Conservation (phyloP, 805 yeast genomes). For the Priceomyces medius region DNA sequence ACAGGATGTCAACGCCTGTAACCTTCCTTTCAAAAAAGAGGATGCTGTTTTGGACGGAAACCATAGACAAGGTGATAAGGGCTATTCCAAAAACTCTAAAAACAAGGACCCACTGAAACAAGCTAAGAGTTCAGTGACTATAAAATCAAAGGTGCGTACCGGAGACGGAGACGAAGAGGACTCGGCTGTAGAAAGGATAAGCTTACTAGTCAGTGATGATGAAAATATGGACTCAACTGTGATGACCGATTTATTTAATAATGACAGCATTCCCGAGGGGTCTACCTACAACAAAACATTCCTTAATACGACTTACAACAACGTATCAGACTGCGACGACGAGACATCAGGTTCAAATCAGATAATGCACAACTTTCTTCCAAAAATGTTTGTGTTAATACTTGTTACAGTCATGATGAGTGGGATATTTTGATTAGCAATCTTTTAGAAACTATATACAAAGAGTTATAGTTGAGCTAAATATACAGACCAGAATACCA, state of each 20-base stretch:
- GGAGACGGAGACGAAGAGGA: background rate
- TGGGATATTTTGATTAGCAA: background rate
- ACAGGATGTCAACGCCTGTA: constrained; percentile 51
- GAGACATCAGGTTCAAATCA: background rate
- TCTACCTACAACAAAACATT: background rate
- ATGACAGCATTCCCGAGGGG: background rate
- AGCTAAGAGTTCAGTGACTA: constrained; percentile 9
- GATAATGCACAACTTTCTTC: background rate
- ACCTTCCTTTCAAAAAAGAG: constrained; percentile 47
- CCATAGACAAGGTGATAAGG: constrained; percentile 2
- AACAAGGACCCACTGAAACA: constrained; percentile 2
- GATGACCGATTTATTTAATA: background rate
- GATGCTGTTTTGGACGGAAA: constrained; percentile 20
- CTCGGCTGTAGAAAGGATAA: background rate
- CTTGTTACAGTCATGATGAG: background rate
- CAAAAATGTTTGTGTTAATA: background rate
- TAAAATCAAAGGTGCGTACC: constrained; percentile 14
- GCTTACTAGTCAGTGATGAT: background rate
- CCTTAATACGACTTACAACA: background rate
- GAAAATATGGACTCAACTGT: background rate
- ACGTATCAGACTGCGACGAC: too few relatives aligned
- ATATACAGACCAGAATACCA: background rate
- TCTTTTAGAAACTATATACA: background rate
- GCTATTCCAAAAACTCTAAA: constrained; percentile 4
- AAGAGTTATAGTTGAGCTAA: background rate